Conservation (phyloP, 2,329 filamentous ascomycete genomes). For the Hymenoscyphus fructigenus region DNA sequence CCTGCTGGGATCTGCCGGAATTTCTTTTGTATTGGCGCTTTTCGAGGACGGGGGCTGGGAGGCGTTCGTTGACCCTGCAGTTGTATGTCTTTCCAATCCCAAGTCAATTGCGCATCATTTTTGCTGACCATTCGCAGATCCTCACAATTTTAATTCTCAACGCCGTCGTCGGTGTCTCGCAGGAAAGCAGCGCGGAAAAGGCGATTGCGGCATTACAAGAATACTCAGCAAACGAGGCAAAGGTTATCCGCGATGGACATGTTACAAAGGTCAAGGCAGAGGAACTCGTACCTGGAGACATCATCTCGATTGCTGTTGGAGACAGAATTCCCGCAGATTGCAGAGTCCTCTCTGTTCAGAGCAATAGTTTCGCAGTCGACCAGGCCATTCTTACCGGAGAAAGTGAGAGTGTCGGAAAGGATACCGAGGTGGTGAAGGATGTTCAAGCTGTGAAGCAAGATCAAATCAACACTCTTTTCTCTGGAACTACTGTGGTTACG, state of each 20-base stretch:
- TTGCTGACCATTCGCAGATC: conserved; percentile 57
- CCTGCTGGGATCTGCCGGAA: conserved; percentile 83
- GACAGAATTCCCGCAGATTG: conserved; percentile 95
- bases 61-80: conserved; percentile 92
- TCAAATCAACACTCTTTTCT: conserved; percentile 97
- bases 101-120: neutral
- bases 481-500: conserved; percentile 93
- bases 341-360: conserved; percentile 83
- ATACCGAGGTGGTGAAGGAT: conserved; percentile 68
- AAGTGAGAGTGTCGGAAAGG: conserved; percentile 94
- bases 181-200: conserved; percentile 98
- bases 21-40: conserved; percentile 90
- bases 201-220: conserved; percentile 97
- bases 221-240: conserved; percentile 98
- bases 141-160: conserved; percentile 96
- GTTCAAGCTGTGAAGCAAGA: conserved; percentile 91
- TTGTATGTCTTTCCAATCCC: conserved; percentile 60
- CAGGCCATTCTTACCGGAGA: conserved; percentile 97
- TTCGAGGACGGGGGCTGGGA: conserved; percentile 96
- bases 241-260: conserved; percentile 77
- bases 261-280: conserved; percentile 89
- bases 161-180: conserved; percentile 93
- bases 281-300: conserved; percentile 90
- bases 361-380: conserved; percentile 96
- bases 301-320: conserved; percentile 83